These are phyloP conservation scores for Penicillium sp. DNA, from an alignment of 2,329 filamentous ascomycete species.

Conservation along the genomic window DNA sequence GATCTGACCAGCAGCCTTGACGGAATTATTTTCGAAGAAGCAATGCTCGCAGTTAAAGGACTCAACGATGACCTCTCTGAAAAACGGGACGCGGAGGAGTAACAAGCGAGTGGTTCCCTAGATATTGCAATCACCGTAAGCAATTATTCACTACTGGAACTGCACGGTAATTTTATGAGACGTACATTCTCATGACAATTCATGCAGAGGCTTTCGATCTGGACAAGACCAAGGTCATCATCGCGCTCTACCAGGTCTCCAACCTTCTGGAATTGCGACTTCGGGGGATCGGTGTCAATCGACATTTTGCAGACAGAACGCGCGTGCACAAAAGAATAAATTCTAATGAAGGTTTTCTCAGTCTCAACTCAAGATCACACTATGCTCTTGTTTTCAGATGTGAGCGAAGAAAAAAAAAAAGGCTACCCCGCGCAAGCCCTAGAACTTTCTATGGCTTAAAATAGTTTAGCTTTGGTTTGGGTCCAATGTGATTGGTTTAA, in stretches of 20 bases:
- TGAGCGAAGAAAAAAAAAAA: too few relatives aligned
- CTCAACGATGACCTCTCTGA: constrained; percentile 96
- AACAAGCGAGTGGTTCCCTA: constrained; percentile 85
- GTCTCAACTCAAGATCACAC: too few relatives aligned
- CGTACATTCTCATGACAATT: constrained; percentile 73
- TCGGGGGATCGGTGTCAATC: too few relatives aligned
- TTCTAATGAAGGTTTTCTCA: too few relatives aligned
- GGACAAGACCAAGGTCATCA: constrained; percentile 41
- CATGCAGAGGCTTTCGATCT: constrained; percentile 73
- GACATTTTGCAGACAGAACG: too few relatives aligned
- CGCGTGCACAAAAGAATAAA: too few relatives aligned
- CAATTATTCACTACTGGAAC: constrained; percentile 11
- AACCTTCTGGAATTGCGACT: constrained; percentile 35
- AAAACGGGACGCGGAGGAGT: constrained; percentile 90
- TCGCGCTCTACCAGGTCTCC: constrained; percentile 35
- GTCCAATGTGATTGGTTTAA: too few relatives aligned
- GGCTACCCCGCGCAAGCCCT: too few relatives aligned
- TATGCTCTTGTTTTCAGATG: too few relatives aligned
- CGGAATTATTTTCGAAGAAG: constrained; percentile 83
- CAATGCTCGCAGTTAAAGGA: constrained; percentile 93
- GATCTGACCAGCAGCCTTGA: constrained; percentile 86
- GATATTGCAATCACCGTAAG: constrained; percentile 13
- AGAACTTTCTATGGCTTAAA: too few relatives aligned
- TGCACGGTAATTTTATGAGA: background rate
- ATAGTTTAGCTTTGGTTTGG: too few relatives aligned